These are phyloP conservation scores for Bisporella sp. DNA, from an alignment of 2,329 filamentous ascomycete genomes.

Conservation along the genomic window DNA sequence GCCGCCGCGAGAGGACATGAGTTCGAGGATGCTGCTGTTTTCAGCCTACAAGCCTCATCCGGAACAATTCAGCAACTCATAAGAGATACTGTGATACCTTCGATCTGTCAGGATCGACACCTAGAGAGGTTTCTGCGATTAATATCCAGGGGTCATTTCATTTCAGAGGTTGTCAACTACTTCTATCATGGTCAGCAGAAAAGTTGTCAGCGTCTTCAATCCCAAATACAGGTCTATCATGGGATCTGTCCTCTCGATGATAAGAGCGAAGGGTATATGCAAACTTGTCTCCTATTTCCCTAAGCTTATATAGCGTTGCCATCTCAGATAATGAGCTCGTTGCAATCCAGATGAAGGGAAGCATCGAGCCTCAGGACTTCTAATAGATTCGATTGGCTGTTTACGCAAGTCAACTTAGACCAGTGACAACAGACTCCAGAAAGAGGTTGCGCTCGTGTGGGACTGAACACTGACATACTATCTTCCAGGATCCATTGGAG, in stretches of 20 bases:
- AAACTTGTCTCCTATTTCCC: slow-evolving; percentile 55
- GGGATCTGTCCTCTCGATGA: slow-evolving; percentile 31
- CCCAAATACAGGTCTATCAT: slow-evolving; percentile 54
- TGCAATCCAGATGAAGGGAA: slow-evolving; percentile 61
- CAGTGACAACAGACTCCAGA: slow-evolving; percentile 6
- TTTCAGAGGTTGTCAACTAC: slow-evolving; percentile 62
- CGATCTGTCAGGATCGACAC: slow-evolving; percentile 55
- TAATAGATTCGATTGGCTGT: slow-evolving; percentile 69
- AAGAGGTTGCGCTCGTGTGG: neutral
- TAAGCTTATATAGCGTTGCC: slow-evolving; percentile 57
- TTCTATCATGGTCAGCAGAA: slow-evolving; percentile 55
- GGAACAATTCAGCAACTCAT: slow-evolving; percentile 57
- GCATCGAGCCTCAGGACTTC: slow-evolving; percentile 50
- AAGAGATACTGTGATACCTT: slow-evolving; percentile 49
- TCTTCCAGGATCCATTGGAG: slow-evolving; percentile 18
- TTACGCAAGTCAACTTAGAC: slow-evolving; percentile 34
- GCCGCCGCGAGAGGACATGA: slow-evolving; percentile 5
- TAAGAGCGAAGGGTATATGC: slow-evolving; percentile 20
- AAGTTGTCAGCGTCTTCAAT: slow-evolving; percentile 58
- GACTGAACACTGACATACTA: slow-evolving; percentile 19
- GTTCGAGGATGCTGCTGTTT: slow-evolving; percentile 23
- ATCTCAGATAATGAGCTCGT: slow-evolving; percentile 57
- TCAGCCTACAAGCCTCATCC: slow-evolving; percentile 54
- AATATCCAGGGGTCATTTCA: slow-evolving; percentile 45
- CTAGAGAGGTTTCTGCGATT: slow-evolving; percentile 50